These are phyloP conservation scores for Termitomyces heimii DNA, from an alignment of 768 basidiomycete genomes.

Conservation along the genomic window DNA sequence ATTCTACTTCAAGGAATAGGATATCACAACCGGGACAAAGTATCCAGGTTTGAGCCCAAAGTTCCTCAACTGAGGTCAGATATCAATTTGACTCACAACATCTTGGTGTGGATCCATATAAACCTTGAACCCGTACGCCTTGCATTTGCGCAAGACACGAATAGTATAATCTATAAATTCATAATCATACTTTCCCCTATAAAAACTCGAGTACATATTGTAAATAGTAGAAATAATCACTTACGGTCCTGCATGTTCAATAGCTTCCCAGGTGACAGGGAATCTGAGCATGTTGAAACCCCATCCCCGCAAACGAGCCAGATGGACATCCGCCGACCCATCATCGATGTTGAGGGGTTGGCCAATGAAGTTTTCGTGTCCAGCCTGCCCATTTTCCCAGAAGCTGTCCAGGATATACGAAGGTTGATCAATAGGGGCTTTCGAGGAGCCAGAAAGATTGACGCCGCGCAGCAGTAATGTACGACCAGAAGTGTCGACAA, in stretches of 20 bases:
- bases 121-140: conserved; percentile 85
- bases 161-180: conserved; percentile 93
- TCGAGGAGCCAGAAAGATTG: conserved; percentile 86
- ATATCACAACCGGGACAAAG: not conserved
- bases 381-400: conserved; percentile 73
- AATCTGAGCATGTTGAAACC: conserved; percentile 87
- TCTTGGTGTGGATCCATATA: conserved; percentile 98
- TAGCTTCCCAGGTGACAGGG: conserved; percentile 89
- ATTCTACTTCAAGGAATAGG: not conserved
- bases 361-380: conserved; percentile 66
- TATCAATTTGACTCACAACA: conserved; percentile 47
- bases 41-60: not conserved
- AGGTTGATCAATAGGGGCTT: conserved; percentile 70
- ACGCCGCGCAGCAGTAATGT: conserved; percentile 88
- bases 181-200: conserved; percentile 82
- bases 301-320: conserved; percentile 84
- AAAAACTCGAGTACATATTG: conserved; percentile 1
- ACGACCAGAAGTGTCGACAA: conserved; percentile 71
- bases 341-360: conserved; percentile 82
- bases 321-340: conserved; percentile 78
- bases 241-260: conserved; percentile 95
- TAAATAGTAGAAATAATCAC: conserved; percentile 26
- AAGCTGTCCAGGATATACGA: conserved; percentile 68
- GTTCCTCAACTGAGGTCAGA: not conserved
- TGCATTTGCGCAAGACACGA: conserved; percentile 82